phyloP scores from a whole-genome alignment of 345 rosid species.

The Lenwebbia sp. region DNA sequence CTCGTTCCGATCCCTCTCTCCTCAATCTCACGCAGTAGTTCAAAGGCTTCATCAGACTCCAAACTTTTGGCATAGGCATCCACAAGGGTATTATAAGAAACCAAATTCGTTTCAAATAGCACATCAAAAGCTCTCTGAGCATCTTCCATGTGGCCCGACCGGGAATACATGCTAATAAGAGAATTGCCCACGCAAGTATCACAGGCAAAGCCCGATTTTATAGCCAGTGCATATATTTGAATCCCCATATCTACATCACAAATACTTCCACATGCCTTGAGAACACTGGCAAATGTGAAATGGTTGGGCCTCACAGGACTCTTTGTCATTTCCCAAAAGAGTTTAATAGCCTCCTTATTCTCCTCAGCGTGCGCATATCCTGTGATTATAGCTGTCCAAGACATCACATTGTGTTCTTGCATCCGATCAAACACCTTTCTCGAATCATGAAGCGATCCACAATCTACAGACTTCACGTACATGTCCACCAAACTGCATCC shows the following conservation, averaged over 20 bases:
- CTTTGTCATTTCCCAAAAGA: slow-evolving; percentile 42
- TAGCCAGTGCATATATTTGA: background rate
- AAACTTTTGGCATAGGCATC: background rate
- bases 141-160: background rate
- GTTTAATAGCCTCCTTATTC: background rate
- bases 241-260: background rate
- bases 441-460: background rate
- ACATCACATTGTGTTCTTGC: background rate
- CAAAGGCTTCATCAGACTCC: background rate
- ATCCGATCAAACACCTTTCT: background rate
- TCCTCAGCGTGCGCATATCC: background rate
- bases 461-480: background rate
- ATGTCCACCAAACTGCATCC: background rate
- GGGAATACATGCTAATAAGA: background rate
- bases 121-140: background rate
- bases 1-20: background rate
- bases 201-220: background rate
- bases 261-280: slow-evolving; percentile 52
- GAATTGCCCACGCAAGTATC: background rate
- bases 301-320: slow-evolving; percentile 45
- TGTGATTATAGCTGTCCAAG: background rate
- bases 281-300: slow-evolving; percentile 52
- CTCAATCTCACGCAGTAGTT: background rate
- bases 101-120: background rate
- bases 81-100: background rate